phyloP scores from a whole-genome alignment of 148 eudicot genomes.

The Amaranthus cruentus region DNA sequence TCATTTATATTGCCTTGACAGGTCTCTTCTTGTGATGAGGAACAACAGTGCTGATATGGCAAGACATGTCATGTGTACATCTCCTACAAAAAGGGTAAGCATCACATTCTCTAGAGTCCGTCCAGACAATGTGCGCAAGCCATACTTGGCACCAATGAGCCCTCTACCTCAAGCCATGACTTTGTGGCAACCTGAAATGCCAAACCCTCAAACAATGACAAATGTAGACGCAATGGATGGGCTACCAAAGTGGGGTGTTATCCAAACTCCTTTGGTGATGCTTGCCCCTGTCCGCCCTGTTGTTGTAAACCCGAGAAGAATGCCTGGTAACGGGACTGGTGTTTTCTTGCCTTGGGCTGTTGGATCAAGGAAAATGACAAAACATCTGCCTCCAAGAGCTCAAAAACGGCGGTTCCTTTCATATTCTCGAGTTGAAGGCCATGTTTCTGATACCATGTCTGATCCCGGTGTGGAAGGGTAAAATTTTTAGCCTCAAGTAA shows the following conservation, averaged over 20 bases:
- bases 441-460: slow-evolving; percentile 40
- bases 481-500: slow-evolving; percentile 17
- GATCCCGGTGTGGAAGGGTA: slow-evolving; percentile 46
- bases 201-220: slow-evolving; percentile 36
- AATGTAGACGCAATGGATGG: slow-evolving; percentile 38
- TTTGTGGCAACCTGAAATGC: slow-evolving; percentile 65
- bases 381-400: slow-evolving; percentile 88
- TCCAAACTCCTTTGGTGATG: slow-evolving; percentile 63
- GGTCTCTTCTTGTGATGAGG: slow-evolving; percentile 87
- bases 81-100: slow-evolving; percentile 68
- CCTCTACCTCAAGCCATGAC: slow-evolving; percentile 52
- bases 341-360: slow-evolving; percentile 89
- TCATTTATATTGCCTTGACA: slow-evolving; percentile 12
- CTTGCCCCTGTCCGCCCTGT: slow-evolving; percentile 55
- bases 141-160: slow-evolving; percentile 24
- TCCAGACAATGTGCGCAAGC: slow-evolving; percentile 33
- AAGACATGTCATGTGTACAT: slow-evolving; percentile 78
- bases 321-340: slow-evolving; percentile 72
- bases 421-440: slow-evolving; percentile 35
- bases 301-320: slow-evolving; percentile 44
- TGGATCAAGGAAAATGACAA: slow-evolving; percentile 56
- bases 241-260: slow-evolving; percentile 64
- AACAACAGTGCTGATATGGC: slow-evolving; percentile 91
- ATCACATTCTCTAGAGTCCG: slow-evolving; percentile 77
- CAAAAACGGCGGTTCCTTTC: slow-evolving; percentile 56